Evolutionary conservation across 2,329 filamentous ascomycete species (phyloP), one percentile per base, ranked within the genome.

Genomic region (Fulvia fulva): DNA sequence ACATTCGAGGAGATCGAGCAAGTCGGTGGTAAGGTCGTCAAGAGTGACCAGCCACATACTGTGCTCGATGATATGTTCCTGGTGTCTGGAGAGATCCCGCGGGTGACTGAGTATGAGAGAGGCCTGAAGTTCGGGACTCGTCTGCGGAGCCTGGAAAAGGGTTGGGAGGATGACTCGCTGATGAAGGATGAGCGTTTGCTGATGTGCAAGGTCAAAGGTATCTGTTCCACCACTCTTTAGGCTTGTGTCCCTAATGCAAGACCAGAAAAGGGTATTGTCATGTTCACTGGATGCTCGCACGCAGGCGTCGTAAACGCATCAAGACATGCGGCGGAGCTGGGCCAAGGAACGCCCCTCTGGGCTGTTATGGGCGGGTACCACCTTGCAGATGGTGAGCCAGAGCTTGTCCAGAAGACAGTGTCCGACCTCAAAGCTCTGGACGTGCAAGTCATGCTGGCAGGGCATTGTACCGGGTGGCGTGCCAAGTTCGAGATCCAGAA

Each of bases 121-220:
- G 67, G 67, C 8, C 45, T 69, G 23, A 67, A 56, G 44, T 56
- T 58, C 47, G 67, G 67, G 2, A 57, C 67, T 1, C 53, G 67
- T n/a, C 63, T 58, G 5, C 34, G 52, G 25, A 50, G n/a, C 12
- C 21, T 47, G 6, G 53, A 55, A 34, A 59, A 58, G 16, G 59
- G 47, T 5, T 69, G 66, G 67, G 53, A 62, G 23, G 52, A 58
- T 25, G 66, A 69, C 50, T 58, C 49, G 37, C 11, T 56, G 44
- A 62, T 69, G 45, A 50, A 51, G 37, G 67, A 69, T 46, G 66
- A 69, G 55, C 56, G 66, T 14, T 55, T 68, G 30, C 37, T 69
- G 26, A 67, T 69, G 66, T 69, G 67, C 54, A 68, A 67, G 49
- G 46, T 69, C 16, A 68, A 69, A 66, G 66, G 67, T 68, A 53